phyloP scores from a whole-genome alignment of 176 grass and related monocot genomes.

The barley (Hordeum vulgare) region DNA sequence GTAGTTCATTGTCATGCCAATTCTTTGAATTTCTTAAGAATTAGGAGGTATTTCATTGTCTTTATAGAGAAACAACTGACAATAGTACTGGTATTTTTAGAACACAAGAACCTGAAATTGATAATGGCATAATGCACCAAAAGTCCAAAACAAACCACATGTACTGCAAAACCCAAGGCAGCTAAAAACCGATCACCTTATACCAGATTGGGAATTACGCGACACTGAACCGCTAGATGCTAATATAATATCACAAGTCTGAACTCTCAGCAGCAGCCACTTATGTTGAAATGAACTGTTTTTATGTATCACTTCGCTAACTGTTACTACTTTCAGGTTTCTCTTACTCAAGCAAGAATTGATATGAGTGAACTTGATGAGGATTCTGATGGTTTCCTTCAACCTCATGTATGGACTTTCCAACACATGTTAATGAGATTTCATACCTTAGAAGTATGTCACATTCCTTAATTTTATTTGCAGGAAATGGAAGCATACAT shows the following conservation, averaged over 20 bases:
- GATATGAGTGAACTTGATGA: conserved; percentile 99
- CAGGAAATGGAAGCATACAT: conserved; percentile 99
- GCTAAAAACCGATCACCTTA: not conserved
- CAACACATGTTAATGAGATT: not conserved
- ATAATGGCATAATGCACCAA: not conserved
- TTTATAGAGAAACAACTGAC: not conserved
- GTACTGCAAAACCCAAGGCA: not conserved
- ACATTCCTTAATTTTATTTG: conserved; percentile 22
- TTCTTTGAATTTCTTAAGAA: not conserved
- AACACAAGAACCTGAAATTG: not conserved
- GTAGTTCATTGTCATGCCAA: not conserved
- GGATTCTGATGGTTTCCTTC: conserved; percentile 99
- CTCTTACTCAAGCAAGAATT: conserved; percentile 98
- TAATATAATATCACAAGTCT: not conserved
- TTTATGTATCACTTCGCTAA: not conserved
- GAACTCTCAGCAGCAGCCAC: not conserved
- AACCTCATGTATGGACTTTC: conserved; percentile 71
- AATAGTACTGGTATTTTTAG: not conserved
- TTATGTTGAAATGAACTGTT: conserved; percentile 11
- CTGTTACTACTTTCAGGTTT: conserved; percentile 57
- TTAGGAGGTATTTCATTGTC: not conserved
- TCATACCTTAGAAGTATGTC: not conserved
- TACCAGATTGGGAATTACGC: not conserved
- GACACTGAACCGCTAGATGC: not conserved
- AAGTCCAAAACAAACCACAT: not conserved